phyloP scores from a whole-genome alignment of 2,329 filamentous ascomycete genomes.

The Drechslerella coelobrocha region DNA sequence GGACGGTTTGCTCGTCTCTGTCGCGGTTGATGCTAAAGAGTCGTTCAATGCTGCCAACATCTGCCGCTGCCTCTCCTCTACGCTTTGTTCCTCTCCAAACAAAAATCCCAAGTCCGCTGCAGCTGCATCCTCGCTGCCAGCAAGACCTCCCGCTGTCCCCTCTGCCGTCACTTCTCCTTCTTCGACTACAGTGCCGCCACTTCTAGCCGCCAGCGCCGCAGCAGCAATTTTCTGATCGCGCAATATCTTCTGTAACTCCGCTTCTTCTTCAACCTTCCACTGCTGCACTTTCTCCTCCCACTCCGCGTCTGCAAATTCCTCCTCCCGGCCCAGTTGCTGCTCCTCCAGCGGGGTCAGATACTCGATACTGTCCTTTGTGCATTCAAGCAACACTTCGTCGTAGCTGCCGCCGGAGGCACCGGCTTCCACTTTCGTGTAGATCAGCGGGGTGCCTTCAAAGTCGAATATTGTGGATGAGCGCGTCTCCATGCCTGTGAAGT shows the following conservation, averaged over 20 bases:
- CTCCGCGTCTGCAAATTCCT: conserved; percentile 17
- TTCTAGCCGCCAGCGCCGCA: no score
- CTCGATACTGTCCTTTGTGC: conserved; percentile 31
- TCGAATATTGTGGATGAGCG: conserved; percentile 41
- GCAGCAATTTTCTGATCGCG: not conserved
- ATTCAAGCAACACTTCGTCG: conserved; percentile 41
- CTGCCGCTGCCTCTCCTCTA: not conserved
- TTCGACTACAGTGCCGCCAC: no score
- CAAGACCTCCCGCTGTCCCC: not conserved
- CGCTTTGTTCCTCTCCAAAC: conserved; percentile 16
- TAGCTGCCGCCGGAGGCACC: conserved; percentile 45
- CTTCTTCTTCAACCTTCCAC: not conserved
- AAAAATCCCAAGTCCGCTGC: conserved; percentile 3
- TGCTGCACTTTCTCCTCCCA: not conserved
- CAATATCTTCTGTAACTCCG: not conserved
- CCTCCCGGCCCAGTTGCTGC: conserved; percentile 14
- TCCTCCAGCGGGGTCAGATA: conserved; percentile 41
- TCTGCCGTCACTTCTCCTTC: not conserved
- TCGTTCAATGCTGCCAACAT: not conserved
- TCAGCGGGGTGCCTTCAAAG: conserved; percentile 38
- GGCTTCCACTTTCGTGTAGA: conserved; percentile 43
- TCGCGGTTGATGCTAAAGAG: not conserved
- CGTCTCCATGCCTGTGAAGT: conserved; percentile 39
- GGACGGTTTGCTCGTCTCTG: not conserved
- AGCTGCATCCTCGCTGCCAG: not conserved